phyloP scores from a whole-genome alignment of 2,329 filamentous ascomycete genomes.

The Claviceps monticola region DNA sequence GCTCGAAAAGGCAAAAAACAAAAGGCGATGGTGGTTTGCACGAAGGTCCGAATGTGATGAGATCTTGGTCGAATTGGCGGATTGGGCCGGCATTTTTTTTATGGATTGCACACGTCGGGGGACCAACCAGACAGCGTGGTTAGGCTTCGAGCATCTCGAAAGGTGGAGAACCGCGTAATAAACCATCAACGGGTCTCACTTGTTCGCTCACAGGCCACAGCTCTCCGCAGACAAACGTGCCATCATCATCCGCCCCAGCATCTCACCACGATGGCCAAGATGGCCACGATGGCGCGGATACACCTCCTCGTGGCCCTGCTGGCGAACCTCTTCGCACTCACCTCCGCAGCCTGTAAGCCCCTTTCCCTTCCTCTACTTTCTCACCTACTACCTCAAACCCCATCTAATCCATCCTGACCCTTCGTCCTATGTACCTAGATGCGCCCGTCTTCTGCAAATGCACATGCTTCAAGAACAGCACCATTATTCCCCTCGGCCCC shows the following conservation, averaged over 20 bases:
- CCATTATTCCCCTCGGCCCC: constrained; percentile 48
- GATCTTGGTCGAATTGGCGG: background rate
- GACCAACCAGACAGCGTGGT: constrained; percentile 13
- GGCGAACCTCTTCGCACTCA: constrained; percentile 20
- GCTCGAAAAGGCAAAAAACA: background rate
- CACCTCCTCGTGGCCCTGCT: constrained; percentile 23
- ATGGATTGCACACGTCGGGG: background rate
- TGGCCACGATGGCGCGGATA: constrained; percentile 25
- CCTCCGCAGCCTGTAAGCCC: constrained; percentile 28
- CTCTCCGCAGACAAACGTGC: background rate
- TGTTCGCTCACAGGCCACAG: background rate
- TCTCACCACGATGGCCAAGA: constrained; percentile 19
- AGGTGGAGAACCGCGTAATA: background rate
- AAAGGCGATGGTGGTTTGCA: background rate
- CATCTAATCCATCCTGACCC: constrained; percentile 7
- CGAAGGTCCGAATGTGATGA: background rate
- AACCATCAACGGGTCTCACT: too few relatives aligned
- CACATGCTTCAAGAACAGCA: constrained; percentile 56
- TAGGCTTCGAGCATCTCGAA: background rate
- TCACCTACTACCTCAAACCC: background rate
- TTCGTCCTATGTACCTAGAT: constrained; percentile 22
- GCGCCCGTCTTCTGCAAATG: constrained; percentile 56
- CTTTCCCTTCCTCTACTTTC: background rate
- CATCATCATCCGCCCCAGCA: background rate
- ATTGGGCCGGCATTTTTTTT: constrained; percentile 9